Evolutionary conservation across 306 rosid species (phyloP).

Genomic region (Vachellia collinsii): DNA sequence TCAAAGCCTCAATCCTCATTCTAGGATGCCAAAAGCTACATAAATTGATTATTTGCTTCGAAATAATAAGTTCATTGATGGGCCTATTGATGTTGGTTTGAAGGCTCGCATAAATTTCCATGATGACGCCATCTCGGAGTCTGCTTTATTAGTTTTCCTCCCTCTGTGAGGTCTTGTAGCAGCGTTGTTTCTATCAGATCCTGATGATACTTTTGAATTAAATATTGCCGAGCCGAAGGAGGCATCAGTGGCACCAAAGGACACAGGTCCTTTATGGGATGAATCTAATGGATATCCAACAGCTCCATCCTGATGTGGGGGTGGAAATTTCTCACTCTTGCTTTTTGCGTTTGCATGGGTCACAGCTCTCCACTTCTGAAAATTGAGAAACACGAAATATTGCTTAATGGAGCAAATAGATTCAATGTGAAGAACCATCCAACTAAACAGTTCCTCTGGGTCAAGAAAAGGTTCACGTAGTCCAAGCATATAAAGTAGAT

Average conservation of each 20-base stretch:
- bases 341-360: conserved; percentile 85
- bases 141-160: conserved; percentile 64
- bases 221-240: conserved; percentile 72
- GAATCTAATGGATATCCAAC: conserved; percentile 77
- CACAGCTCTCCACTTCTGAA: conserved; percentile 95
- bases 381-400: conserved; percentile 43
- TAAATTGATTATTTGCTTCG: conserved; percentile 63
- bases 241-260: conserved; percentile 67
- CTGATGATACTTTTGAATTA: conserved; percentile 66
- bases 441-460: conserved; percentile 30
- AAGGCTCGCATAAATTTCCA: conserved; percentile 75
- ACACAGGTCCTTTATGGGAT: conserved; percentile 67
- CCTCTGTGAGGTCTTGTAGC: conserved; percentile 57
- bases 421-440: conserved; percentile 30
- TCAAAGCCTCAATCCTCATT: conserved; percentile 41
- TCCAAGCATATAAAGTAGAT: conserved; percentile 9
- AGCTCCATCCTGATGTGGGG: conserved; percentile 98
- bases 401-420: conserved; percentile 33
- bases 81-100: conserved; percentile 82
- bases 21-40: conserved; percentile 41
- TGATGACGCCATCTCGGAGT: conserved; percentile 62
- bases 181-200: conserved; percentile 51
- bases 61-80: conserved; percentile 71
- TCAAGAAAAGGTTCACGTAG: conserved; percentile 5
- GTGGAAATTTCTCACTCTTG: conserved; percentile 99